Conservation (phyloP, 352 stramenopile genomes). For the Elongisporangium undulatum region DNA sequence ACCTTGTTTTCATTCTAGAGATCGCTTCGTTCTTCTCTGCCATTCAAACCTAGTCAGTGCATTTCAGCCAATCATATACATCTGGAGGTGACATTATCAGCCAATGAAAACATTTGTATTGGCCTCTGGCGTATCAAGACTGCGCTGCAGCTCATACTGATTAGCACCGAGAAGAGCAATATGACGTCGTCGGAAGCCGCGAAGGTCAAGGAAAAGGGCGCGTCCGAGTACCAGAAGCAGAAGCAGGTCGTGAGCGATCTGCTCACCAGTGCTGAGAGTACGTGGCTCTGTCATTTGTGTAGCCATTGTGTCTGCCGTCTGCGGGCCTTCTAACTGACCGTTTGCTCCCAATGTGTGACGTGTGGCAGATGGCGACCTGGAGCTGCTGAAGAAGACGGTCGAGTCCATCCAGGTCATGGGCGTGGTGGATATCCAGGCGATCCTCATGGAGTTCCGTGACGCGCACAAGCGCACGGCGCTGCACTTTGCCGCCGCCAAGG, state of each 20-base stretch:
- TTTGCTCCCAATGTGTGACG: conserved; percentile 4
- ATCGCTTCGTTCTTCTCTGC: conserved; percentile 1
- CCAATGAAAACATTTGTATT: background rate
- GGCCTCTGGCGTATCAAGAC: conserved; percentile 20
- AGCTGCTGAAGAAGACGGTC: conserved; percentile 61
- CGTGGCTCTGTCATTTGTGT: conserved; percentile 5
- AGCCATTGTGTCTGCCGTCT: background rate
- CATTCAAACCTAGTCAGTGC: conserved; percentile 3
- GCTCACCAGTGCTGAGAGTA: conserved; percentile 69
- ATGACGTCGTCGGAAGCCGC: conserved; percentile 23
- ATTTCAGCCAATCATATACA: conserved; percentile 12
- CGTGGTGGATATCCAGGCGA: conserved; percentile 47
- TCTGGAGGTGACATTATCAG: background rate
- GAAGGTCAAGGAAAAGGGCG: conserved; percentile 56
- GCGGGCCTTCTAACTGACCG: background rate
- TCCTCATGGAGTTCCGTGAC: conserved; percentile 75
- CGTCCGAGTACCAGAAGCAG: conserved; percentile 70
- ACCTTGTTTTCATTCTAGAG: background rate
- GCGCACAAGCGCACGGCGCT: conserved; percentile 75
- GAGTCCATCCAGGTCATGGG: conserved; percentile 54
- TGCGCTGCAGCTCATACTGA: conserved; percentile 1
- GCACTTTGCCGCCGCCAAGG: conserved; percentile 77
- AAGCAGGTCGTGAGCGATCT: conserved; percentile 74
- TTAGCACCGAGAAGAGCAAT: conserved; percentile 1
- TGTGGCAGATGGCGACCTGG: conserved; percentile 61